phyloP scores from a whole-genome alignment of 1,284 basidiomycete genomes.

The Xerocomus minutiporus region DNA sequence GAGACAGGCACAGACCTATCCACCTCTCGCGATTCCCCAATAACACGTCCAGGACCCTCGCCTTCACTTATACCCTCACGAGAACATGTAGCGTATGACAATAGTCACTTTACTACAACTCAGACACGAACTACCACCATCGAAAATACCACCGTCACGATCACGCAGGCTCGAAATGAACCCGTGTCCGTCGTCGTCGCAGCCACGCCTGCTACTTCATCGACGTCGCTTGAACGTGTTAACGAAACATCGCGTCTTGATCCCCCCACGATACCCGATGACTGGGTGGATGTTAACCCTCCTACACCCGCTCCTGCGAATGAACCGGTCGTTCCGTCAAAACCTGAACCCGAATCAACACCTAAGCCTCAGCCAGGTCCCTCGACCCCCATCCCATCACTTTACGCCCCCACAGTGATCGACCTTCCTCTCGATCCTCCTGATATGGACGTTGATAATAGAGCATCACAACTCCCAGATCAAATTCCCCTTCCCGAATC shows the following conservation, averaged over 20 bases:
- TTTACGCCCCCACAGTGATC: conserved; percentile 1
- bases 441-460: conserved; percentile 11
- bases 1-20: conserved; percentile 28
- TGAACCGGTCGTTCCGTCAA: conserved; percentile 6
- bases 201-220: neutral
- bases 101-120: conserved; percentile 9
- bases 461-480: conserved; percentile 12
- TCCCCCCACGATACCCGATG: conserved; percentile 24
- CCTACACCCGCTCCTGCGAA: conserved; percentile 5
- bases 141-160: conserved; percentile 10
- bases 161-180: conserved; percentile 12
- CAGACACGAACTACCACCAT: conserved; percentile 1
- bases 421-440: conserved; percentile 13
- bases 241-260: conserved; percentile 17
- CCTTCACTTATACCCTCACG: conserved; percentile 28
- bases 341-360: conserved; percentile 6
- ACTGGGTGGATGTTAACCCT: conserved; percentile 28
- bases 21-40: conserved; percentile 13
- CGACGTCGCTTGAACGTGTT: conserved; percentile 2
- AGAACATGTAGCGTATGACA: conserved; percentile 15
- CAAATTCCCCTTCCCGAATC: conserved; percentile 28
- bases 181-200: conserved; percentile 3
- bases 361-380: conserved; percentile 4
- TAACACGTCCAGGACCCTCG: conserved; percentile 20
- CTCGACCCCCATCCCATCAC: conserved; percentile 3